Percentiles rank a stretch among this genome's conserved stretches.
phyloP scores from a whole-genome alignment of 2,329 filamentous ascomycete species.

The Chaetoscypha palmicola region DNA sequence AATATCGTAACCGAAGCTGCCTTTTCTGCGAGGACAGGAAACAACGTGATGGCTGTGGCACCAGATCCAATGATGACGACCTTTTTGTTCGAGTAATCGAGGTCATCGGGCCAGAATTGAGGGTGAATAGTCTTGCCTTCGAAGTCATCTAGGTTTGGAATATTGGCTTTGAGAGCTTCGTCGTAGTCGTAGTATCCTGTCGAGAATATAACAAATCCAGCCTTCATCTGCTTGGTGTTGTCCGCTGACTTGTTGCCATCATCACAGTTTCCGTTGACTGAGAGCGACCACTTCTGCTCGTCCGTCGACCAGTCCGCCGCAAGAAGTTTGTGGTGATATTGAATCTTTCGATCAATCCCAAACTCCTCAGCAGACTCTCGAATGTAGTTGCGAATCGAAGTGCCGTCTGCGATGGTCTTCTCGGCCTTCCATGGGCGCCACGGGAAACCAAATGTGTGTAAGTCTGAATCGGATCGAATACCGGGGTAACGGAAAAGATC shows the following conservation, averaged over 20 bases:
- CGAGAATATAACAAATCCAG: conserved; percentile 48
- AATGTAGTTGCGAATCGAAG: conserved; percentile 49
- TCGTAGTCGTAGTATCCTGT: conserved; percentile 61
- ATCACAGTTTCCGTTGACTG: conserved; percentile 35
- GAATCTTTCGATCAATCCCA: conserved; percentile 50
- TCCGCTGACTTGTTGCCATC: conserved; percentile 30
- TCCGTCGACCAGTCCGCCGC: conserved; percentile 48
- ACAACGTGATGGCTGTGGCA: conserved; percentile 70
- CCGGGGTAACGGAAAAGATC: conserved; percentile 71
- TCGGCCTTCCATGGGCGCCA: conserved; percentile 61
- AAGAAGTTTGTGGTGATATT: conserved; percentile 42
- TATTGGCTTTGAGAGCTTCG: conserved; percentile 43
- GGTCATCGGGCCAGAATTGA: conserved; percentile 64
- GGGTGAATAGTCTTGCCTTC: conserved; percentile 56
- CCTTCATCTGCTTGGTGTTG: conserved; percentile 25
- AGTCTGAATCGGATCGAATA: conserved; percentile 56
- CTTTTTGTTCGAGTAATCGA: conserved; percentile 55
- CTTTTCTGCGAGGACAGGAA: conserved; percentile 61
- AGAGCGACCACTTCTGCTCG: conserved; percentile 47
- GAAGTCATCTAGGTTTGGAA: conserved; percentile 54
- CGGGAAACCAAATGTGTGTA: conserved; percentile 57
- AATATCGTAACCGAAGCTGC: conserved; percentile 69
- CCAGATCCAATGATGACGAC: conserved; percentile 47
- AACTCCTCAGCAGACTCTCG: conserved; percentile 41
- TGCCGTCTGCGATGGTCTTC: conserved; percentile 44